Base-by-base conservation (phyloP, 2,329 filamentous ascomycete species). In the Aureobasidium sp. region DNA sequence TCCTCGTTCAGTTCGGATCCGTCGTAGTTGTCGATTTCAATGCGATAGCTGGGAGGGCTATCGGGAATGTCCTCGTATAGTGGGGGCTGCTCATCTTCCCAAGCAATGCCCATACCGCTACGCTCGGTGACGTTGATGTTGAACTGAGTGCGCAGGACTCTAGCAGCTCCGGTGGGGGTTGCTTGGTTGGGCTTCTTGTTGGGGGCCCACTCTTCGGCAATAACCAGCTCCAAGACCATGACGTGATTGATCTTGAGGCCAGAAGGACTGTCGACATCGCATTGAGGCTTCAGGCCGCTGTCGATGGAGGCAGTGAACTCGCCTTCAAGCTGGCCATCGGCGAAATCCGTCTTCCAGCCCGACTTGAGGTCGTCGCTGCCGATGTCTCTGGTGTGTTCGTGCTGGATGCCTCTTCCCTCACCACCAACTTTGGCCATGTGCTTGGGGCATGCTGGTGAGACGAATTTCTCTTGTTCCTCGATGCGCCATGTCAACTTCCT, bases 41-140 rank as follows among this genome's bases (percentile, higher is more conserved):
- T 41, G 14, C 29, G 39, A 67, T 80, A 81, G 48, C 75, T 75
- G 9, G 93, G 93, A 53, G 93, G 93, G 69, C 88, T 91, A 2
- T 86, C 87, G 0, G 93, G 92, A 45, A 97, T 91, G 71, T 97
- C 91, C 75, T 94, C 88, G 76, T 99, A 99, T 67, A 95, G 84
- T 0, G 93, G 93, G 14, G 93, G 93, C 70, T 90, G 87, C 78
- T 99, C 93, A 76, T 97, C 93, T 68, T 97, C 93, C 93, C 94
- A 99, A 68, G 89, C 90, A 69, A 99, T 92, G 56, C 93, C 92
- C 72, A 96, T 83, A 20, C 93, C 93, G 22, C 84, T 84, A 64
- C 90, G 84, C 76, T 96, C 89, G 4, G 92, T 97, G 61, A 97
- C 82, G 62, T 86, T 80, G 59, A 94, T 81, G 69, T 84, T 85